These are phyloP conservation scores for Talaromyces liani DNA, from an alignment of 495 filamentous ascomycete species.

Conservation along the genomic window DNA sequence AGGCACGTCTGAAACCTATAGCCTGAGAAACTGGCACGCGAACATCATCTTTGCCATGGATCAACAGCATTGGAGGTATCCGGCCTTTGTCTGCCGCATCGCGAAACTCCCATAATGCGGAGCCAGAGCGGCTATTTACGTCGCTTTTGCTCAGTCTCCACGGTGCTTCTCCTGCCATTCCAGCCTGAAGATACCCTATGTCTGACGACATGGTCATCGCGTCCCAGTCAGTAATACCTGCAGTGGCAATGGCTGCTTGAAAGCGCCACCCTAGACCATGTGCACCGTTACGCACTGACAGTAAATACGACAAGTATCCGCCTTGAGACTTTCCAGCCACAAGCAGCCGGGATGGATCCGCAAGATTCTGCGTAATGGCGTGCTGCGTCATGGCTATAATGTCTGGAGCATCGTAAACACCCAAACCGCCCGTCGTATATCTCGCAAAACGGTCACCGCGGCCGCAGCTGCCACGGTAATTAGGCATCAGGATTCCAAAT, in stretches of 20 bases:
- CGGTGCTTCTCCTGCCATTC: conserved; percentile 12
- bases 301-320: conserved; percentile 20
- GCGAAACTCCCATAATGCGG: conserved; percentile 15
- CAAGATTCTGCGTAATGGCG: conserved; percentile 17
- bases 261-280: conserved; percentile 10
- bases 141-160: conserved; percentile 13
- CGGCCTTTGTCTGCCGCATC: conserved; percentile 4
- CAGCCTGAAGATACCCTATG: conserved; percentile 8
- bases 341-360: conserved; percentile 17
- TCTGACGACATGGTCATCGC: conserved; percentile 16
- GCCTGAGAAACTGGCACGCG: conserved; percentile 16
- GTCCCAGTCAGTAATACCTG: conserved; percentile 18
- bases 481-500: conserved; percentile 21
- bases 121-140: conserved; percentile 11
- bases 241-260: conserved; percentile 15
- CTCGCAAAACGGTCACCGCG: conserved; percentile 20
- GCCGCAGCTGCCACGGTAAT: conserved; percentile 23
- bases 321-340: conserved; percentile 25
- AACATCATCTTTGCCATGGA: conserved; percentile 16
- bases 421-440: conserved; percentile 14
- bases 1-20: conserved; percentile 11
- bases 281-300: conserved; percentile 10
- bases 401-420: conserved; percentile 20
- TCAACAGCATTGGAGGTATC: conserved; percentile 15
- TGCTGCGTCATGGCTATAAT: conserved; percentile 17